Percentiles rank a stretch among this genome's conserved stretches.
phyloP scores from a whole-genome alignment of 1,284 basidiomycete species.

The Melampsora americana region DNA sequence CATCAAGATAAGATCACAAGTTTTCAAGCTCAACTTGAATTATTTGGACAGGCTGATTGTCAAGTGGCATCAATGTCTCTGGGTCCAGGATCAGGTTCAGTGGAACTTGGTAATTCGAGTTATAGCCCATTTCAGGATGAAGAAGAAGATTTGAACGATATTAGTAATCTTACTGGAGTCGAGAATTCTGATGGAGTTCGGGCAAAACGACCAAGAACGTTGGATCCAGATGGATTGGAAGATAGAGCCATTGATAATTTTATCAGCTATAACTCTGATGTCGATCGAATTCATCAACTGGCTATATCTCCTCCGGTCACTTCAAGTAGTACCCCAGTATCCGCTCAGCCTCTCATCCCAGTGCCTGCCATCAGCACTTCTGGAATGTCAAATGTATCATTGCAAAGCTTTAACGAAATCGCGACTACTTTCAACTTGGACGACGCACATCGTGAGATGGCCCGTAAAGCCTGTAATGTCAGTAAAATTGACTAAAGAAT shows the following conservation, averaged over 20 bases:
- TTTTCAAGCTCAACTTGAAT: background rate
- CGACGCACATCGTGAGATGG: background rate
- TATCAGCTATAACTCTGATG: background rate
- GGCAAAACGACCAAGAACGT: background rate
- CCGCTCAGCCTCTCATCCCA: background rate
- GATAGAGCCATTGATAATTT: background rate
- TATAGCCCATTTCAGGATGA: slow-evolving; percentile 1
- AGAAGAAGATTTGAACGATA: background rate
- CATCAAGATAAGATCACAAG: slow-evolving; percentile 5
- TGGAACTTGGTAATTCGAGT: slow-evolving; percentile 1
- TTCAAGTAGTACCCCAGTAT: background rate
- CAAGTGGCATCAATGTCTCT: slow-evolving; percentile 6
- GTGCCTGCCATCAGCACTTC: background rate
- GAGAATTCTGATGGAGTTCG: background rate
- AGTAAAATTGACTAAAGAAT: background rate
- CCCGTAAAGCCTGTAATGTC: background rate
- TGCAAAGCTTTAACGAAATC: background rate
- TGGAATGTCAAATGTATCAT: background rate
- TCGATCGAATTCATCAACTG: slow-evolving; percentile 1
- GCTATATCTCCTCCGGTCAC: background rate
- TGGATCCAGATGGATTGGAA: background rate
- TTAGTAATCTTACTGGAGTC: background rate
- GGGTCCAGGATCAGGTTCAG: background rate
- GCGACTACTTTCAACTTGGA: background rate
- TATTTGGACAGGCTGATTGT: slow-evolving; percentile 5